Evolutionary conservation across 176 grass and related monocot genomes (phyloP), one percentile per base, ranked within the genome.

Genomic region (Pontederia paniculata): DNA sequence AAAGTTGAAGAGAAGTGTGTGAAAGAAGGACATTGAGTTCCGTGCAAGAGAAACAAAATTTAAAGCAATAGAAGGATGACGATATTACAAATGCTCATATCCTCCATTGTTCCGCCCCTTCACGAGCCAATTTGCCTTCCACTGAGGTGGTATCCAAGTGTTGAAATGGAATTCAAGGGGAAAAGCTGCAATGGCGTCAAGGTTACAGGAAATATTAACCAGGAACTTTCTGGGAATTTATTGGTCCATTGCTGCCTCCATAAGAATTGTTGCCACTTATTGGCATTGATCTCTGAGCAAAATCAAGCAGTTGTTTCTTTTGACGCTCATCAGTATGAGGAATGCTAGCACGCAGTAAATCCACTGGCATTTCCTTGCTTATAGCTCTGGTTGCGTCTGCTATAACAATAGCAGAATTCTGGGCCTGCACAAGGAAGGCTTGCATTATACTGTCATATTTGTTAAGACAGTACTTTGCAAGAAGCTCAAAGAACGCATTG

Each of bases 241-340:
- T 37, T 17, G 70, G 17, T 73, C 66, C 69, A 58, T 49, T 82
- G 21, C 71, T 48, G 58, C 48, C 63, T 7, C 12, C 60, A 16
- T 23, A 61, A 81, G 66, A 61, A 60, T 46, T 69, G 20, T 81
- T 42, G 42, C 62, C 72, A 60, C 53, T 25, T 42, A 69, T 57
- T 52, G 83, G 88, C 18, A 94, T 63, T 21, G 79, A 80, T 25
- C 83, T 77, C 67, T 83, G 79, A 44, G 83, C 79, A 78, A 94
- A 94, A 81, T 74, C 69, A 21, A 75, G 70, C 52, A 93, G 77
- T 58, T 75, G 54, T 53, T 68, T 76, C 2, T 83, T 76, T 63
- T 94, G 88, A 66, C 66, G 52, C 76, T 83, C 88, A 73, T 94
- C 75, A 17, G 88, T 94, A 58, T 94, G 88, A 10, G 88, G 88